Percentiles rank a stretch among this genome's conserved stretches.
These are phyloP conservation scores for Calycina herbarum DNA, from an alignment of 2,329 filamentous ascomycete species.

Conservation along the genomic window DNA sequence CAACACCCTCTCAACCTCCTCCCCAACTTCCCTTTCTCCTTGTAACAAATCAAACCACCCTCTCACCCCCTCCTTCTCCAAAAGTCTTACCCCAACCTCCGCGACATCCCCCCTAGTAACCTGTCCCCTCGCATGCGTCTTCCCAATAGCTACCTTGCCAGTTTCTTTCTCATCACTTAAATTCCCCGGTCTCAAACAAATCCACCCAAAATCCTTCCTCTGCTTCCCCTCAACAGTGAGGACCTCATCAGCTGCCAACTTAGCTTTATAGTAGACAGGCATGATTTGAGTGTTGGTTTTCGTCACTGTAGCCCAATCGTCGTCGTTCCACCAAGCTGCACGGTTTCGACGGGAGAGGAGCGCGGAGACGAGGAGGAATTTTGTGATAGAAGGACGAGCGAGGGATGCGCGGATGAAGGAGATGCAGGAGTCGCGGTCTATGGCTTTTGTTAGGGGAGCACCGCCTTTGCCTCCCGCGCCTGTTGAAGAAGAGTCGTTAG, in stretches of 20 bases:
- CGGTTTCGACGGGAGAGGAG: constrained; percentile 51
- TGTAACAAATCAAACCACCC: constrained; percentile 58
- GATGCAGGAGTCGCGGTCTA: constrained; percentile 64
- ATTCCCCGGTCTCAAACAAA: constrained; percentile 54
- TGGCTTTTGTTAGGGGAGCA: constrained; percentile 54
- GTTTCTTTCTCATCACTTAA: constrained; percentile 51
- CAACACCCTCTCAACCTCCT: constrained; percentile 51
- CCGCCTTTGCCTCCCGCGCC: constrained; percentile 61
- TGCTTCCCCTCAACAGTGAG: constrained; percentile 48
- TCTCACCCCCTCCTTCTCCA: constrained; percentile 47
- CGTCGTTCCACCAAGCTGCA: constrained; percentile 57
- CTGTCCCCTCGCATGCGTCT: constrained; percentile 39
- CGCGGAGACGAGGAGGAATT: constrained; percentile 67
- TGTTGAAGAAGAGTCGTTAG: constrained; percentile 26
- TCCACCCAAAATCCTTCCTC: constrained; percentile 41
- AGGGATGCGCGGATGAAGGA: constrained; percentile 62
- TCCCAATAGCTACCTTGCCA: constrained; percentile 44
- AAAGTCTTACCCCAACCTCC: constrained; percentile 53
- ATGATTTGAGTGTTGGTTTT: constrained; percentile 46
- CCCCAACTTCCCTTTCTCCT: constrained; percentile 50
- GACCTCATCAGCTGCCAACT: constrained; percentile 59
- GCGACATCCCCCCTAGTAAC: constrained; percentile 62
- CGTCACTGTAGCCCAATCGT: constrained; percentile 43
- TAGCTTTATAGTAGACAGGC: constrained; percentile 59
- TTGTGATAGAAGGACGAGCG: constrained; percentile 52